These are phyloP conservation scores for Aspergillus sp. DNA, from an alignment of 2,329 filamentous ascomycete species.

Conservation along the genomic window DNA sequence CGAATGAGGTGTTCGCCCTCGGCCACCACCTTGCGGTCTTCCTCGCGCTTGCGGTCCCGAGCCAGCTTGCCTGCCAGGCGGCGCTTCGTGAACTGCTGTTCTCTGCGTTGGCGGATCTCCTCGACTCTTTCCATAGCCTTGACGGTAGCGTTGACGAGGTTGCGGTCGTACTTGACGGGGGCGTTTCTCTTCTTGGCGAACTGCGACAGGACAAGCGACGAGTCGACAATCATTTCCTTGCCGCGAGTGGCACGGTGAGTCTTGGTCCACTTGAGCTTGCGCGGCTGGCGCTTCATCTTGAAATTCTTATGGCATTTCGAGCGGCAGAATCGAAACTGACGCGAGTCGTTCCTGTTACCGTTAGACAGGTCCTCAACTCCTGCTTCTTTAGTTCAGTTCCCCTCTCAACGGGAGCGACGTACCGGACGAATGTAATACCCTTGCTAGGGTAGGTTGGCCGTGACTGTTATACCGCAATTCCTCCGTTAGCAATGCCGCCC, in stretches of 20 bases:
- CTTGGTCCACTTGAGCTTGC: constrained; percentile 97
- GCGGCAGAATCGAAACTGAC: constrained; percentile 61
- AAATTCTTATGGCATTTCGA: constrained; percentile 69
- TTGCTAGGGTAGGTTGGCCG: constrained; percentile 60
- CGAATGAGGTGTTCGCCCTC: constrained; percentile 91
- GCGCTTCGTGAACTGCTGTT: constrained; percentile 89
- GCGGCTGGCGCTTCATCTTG: constrained; percentile 97
- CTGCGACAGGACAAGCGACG: constrained; percentile 62
- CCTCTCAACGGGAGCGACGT: constrained; percentile 10
- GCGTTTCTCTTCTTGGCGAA: constrained; percentile 91
- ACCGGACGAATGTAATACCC: constrained; percentile 59
- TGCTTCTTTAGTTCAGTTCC: constrained; percentile 6
- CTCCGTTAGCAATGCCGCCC: neutral
- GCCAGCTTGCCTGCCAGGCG: constrained; percentile 75
- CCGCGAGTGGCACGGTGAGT: constrained; percentile 77
- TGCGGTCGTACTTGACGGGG: constrained; percentile 91
- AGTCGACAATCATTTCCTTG: constrained; percentile 89
- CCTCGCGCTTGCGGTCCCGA: constrained; percentile 68
- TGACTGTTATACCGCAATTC: neutral
- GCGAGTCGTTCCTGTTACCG: constrained; percentile 50
- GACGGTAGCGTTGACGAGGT: constrained; percentile 78
- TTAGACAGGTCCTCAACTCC: neutral
- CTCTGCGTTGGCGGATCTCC: constrained; percentile 75
- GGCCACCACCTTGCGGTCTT: constrained; percentile 79
- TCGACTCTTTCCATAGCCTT: constrained; percentile 84